These are phyloP conservation scores for Astrothelium subdiscretum DNA, from an alignment of 495 filamentous ascomycete species.

Conservation along the genomic window DNA sequence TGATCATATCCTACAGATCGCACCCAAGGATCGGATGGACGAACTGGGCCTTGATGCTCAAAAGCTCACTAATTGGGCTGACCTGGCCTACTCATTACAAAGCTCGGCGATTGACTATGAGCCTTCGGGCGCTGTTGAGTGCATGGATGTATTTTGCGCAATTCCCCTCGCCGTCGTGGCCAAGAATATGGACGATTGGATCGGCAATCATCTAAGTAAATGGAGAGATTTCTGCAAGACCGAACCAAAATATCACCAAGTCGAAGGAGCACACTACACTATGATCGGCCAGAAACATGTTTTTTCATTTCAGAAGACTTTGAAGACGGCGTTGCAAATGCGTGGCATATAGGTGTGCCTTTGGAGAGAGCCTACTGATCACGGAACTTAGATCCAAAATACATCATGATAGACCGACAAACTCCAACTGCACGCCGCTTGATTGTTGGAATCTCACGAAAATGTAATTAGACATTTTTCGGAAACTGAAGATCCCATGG, in stretches of 20 bases:
- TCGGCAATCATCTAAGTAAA: background rate
- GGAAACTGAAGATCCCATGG: too few species aligned
- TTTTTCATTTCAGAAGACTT: background rate
- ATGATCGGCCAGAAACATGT: background rate
- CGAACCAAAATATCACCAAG: background rate
- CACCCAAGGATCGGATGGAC: background rate
- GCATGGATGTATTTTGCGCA: background rate
- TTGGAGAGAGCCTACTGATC: too few species aligned
- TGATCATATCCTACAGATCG: background rate
- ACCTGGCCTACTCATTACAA: background rate
- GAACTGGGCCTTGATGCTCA: background rate
- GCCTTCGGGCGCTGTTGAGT: background rate
- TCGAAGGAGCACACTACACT: background rate
- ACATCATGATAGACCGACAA: too few species aligned
- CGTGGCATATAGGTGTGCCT: background rate
- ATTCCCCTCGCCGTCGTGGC: background rate
- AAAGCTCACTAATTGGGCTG: background rate
- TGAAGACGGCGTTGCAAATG: background rate
- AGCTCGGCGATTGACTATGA: background rate
- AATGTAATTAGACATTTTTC: too few species aligned
- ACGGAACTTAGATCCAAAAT: too few species aligned
- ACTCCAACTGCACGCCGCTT: too few species aligned
- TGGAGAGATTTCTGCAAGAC: background rate
- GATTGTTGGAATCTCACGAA: too few species aligned
- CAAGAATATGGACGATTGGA: background rate